Percentiles rank a stretch among this genome's conserved stretches.
Conservation (phyloP, 2,329 filamentous ascomycete genomes). For the Sclerotinia borealis region DNA sequence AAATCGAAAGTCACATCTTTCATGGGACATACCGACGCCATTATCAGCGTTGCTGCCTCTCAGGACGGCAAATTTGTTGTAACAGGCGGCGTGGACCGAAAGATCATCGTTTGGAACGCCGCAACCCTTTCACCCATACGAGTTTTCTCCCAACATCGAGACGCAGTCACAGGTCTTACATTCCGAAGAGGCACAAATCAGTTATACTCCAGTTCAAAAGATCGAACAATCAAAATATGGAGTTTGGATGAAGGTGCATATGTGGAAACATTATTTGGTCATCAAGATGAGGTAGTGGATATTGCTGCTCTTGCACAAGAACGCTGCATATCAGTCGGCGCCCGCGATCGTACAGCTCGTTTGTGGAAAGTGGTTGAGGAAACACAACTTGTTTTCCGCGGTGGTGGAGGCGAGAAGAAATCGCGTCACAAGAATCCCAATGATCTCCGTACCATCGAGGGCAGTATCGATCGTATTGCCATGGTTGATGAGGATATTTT, state of each 20-base stretch:
- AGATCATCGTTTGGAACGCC: constrained; percentile 84
- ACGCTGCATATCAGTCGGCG: constrained; percentile 84
- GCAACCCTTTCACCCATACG: constrained; percentile 70
- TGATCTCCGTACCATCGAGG: constrained; percentile 51
- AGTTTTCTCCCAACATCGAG: constrained; percentile 87
- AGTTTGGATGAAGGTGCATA: constrained; percentile 88
- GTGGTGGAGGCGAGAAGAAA: constrained; percentile 61
- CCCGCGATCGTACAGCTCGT: constrained; percentile 82
- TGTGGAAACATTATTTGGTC: constrained; percentile 91
- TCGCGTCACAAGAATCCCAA: constrained; percentile 30
- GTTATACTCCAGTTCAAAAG: constrained; percentile 82
- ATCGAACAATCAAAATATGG: constrained; percentile 95
- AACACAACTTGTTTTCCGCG: constrained; percentile 89
- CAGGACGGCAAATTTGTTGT: constrained; percentile 86
- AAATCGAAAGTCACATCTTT: constrained; percentile 59
- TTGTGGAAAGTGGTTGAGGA: constrained; percentile 97
- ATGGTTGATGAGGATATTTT: constrained; percentile 86
- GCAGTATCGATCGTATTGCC: constrained; percentile 85
- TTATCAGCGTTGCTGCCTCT: constrained; percentile 79
- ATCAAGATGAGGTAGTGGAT: constrained; percentile 85
- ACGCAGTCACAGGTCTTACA: constrained; percentile 74
- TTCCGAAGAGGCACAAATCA: constrained; percentile 88
- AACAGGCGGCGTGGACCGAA: constrained; percentile 79
- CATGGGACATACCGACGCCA: constrained; percentile 72
- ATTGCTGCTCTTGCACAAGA: constrained; percentile 80